Evolutionary conservation across 345 rosid genomes (phyloP).

Genomic region (Viola odorata): DNA sequence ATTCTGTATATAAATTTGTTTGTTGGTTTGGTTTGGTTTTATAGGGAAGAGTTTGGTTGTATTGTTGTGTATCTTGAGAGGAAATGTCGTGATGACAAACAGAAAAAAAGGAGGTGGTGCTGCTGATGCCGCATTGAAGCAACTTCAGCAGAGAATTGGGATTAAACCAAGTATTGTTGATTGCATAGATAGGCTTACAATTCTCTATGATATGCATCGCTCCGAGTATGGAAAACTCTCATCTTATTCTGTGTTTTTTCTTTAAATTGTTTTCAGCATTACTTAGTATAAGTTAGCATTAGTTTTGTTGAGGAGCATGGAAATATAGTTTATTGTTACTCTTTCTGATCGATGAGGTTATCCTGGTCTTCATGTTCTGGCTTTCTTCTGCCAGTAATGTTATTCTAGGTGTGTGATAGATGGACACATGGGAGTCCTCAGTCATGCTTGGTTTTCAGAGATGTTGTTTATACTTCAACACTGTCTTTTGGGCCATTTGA

Average conservation of each 20-base stretch:
- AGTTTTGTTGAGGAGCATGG: too few relatives aligned
- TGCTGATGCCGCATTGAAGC: constrained; percentile 31
- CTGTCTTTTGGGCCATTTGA: too few relatives aligned
- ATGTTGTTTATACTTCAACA: too few relatives aligned
- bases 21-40: constrained; percentile 2
- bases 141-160: constrained; percentile 54
- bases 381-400: too few relatives aligned
- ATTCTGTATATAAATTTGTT: neutral
- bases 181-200: constrained; percentile 67
- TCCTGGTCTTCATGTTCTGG: too few relatives aligned
- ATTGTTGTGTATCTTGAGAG: constrained; percentile 53
- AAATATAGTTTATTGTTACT: too few relatives aligned
- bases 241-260: neutral
- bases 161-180: constrained; percentile 59
- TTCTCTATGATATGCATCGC: constrained; percentile 59
- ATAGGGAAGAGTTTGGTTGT: constrained; percentile 54
- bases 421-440: too few relatives aligned
- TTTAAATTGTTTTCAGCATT: neutral
- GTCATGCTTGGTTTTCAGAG: too few relatives aligned
- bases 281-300: too few relatives aligned
- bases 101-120: constrained; percentile 49
- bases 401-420: too few relatives aligned
- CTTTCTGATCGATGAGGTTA: too few relatives aligned
- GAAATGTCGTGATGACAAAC: constrained; percentile 46
- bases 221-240: constrained; percentile 49